phyloP scores from a whole-genome alignment of 306 rosid genomes.

The Cucumis hystrix region DNA sequence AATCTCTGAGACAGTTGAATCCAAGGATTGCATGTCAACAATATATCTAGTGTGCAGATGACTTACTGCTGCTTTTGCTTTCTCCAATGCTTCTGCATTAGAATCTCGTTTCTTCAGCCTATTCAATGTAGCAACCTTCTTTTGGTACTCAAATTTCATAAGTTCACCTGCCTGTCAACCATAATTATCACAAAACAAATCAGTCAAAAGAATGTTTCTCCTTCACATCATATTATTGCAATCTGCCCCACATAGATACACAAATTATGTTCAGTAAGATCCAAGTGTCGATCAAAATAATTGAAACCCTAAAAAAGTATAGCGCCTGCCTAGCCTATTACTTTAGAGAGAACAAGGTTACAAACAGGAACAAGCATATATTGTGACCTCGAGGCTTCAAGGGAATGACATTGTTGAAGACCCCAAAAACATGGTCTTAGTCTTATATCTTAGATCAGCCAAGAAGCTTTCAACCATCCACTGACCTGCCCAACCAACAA shows the following conservation, averaged over 20 bases:
- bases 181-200: neutral
- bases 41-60: slow-evolving; percentile 94
- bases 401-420: neutral
- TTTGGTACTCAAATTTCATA: slow-evolving; percentile 85
- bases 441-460: neutral
- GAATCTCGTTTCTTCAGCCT: slow-evolving; percentile 57
- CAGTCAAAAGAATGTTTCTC: neutral
- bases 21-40: slow-evolving; percentile 97
- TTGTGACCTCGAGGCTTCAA: neutral
- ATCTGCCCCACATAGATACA: neutral
- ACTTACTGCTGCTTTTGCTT: slow-evolving; percentile 84
- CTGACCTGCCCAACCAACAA: neutral
- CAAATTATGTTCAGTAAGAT: neutral
- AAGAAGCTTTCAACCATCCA: neutral
- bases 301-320: neutral
- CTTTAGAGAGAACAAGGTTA: neutral
- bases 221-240: neutral
- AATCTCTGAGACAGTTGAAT: slow-evolving; percentile 90
- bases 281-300: neutral
- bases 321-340: neutral
- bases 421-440: neutral
- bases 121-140: slow-evolving; percentile 61
- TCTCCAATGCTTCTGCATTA: slow-evolving; percentile 75
- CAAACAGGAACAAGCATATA: neutral
- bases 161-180: slow-evolving; percentile 72